These are phyloP conservation scores for Carallia pectinifolia DNA, from an alignment of 345 rosid genomes.

Conservation along the genomic window DNA sequence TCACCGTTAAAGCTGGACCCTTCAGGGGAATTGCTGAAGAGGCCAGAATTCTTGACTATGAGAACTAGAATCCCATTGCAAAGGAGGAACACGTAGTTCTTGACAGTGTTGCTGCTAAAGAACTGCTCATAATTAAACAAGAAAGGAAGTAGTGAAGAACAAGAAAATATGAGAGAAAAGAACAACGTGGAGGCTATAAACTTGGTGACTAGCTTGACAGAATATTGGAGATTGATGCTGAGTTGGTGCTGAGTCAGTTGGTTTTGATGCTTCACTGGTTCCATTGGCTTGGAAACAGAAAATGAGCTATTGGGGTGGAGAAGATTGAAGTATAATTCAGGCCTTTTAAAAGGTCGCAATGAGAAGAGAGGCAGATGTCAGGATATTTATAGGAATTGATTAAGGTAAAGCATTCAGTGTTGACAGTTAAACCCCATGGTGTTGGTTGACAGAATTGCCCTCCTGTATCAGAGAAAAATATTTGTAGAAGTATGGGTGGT, in stretches of 20 bases:
- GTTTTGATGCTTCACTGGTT: neutral
- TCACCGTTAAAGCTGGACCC: slow-evolving; percentile 15
- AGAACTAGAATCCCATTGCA: slow-evolving; percentile 68
- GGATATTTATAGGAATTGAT: too few species aligned
- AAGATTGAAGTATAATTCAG: too few species aligned
- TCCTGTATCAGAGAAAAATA: neutral
- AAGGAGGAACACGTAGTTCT: slow-evolving; percentile 63
- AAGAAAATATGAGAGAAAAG: slow-evolving; percentile 38
- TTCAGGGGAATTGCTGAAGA: slow-evolving; percentile 16
- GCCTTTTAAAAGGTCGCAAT: neutral
- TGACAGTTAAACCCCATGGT: neutral
- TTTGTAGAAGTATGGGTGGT: neutral
- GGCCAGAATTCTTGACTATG: slow-evolving; percentile 42
- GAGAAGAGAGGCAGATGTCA: neutral
- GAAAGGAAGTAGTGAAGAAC: slow-evolving; percentile 28
- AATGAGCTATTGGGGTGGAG: neutral
- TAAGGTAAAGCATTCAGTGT: too few species aligned
- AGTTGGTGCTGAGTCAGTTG: neutral
- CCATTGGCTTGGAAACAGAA: slow-evolving; percentile 18
- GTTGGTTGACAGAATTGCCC: slow-evolving; percentile 13
- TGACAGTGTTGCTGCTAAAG: slow-evolving; percentile 33
- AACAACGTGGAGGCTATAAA: slow-evolving; percentile 34
- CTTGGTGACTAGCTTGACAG: slow-evolving; percentile 22
- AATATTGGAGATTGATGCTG: neutral
- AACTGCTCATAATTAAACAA: slow-evolving; percentile 11